These are phyloP conservation scores for Fragilaria radians DNA, from an alignment of 108 stramenopile species.

Conservation along the genomic window DNA sequence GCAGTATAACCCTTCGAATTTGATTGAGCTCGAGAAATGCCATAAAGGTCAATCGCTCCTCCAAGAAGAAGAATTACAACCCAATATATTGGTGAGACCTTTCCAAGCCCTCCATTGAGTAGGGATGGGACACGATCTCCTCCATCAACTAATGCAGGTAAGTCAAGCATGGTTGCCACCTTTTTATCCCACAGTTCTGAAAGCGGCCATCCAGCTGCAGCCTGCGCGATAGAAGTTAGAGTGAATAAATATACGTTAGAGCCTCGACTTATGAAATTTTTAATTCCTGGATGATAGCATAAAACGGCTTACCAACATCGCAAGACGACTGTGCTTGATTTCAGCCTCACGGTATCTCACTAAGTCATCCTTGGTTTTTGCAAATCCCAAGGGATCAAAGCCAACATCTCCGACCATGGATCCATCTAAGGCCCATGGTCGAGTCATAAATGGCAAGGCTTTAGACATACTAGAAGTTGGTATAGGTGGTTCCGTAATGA, in stretches of 20 bases:
- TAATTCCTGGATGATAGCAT: too few relatives aligned
- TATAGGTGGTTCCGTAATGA: too few relatives aligned
- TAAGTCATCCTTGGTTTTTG: conserved; percentile 27
- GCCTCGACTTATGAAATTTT: too few relatives aligned
- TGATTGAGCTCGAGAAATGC: too few relatives aligned
- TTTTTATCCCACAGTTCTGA: conserved; percentile 53
- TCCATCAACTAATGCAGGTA: conserved; percentile 12
- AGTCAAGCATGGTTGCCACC: conserved; percentile 22
- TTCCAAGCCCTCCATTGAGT: conserved; percentile 63
- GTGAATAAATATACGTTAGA: too few relatives aligned
- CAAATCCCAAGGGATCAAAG: conserved; percentile 65
- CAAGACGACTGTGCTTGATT: conserved; percentile 44
- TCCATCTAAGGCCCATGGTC: conserved; percentile 45
- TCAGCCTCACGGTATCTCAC: conserved; percentile 29
- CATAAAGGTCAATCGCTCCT: conserved; percentile 28
- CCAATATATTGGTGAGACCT: conserved; percentile 56
- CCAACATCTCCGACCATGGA: conserved; percentile 55
- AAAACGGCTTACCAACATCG: too few relatives aligned
- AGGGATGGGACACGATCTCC: conserved; percentile 54
- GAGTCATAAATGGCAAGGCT: conserved; percentile 20
- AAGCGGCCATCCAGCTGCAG: conserved; percentile 66
- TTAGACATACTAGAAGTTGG: too few relatives aligned
- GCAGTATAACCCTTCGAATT: too few relatives aligned
- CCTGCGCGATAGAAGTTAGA: too few relatives aligned
- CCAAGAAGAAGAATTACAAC: conserved; percentile 28